These are phyloP conservation scores for Alternaria metachromatica DNA, from an alignment of 2,329 filamentous ascomycete species.

Conservation along the genomic window DNA sequence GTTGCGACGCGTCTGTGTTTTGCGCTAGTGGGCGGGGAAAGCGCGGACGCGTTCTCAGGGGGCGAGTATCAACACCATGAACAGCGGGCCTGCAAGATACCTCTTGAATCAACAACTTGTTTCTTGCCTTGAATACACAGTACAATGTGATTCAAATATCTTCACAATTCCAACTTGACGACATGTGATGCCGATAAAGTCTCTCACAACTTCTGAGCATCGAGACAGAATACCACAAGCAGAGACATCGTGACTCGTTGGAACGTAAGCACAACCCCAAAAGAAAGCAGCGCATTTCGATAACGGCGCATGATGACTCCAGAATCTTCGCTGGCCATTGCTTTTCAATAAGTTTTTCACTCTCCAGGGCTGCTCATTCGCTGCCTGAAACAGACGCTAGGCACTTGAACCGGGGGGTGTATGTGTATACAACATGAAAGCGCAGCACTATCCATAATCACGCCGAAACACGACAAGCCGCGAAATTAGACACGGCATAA, in stretches of 20 bases:
- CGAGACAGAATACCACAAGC: not conserved
- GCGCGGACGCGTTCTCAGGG: not conserved
- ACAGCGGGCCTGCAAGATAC: not conserved
- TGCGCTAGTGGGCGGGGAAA: not conserved
- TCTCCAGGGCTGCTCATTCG: not conserved
- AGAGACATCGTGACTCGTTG: not conserved
- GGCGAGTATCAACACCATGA: not conserved
- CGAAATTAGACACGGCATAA: constrained; percentile 29
- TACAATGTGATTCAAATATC: rapidly evolving
- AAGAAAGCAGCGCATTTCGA: not conserved
- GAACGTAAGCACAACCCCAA: not conserved
- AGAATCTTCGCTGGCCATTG: not conserved
- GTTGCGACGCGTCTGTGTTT: constrained; percentile 1
- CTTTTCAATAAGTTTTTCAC: not conserved
- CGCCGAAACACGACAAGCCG: not conserved
- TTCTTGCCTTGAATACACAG: no score
- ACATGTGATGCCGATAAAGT: rapidly evolving
- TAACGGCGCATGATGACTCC: not conserved
- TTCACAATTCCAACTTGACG: not conserved
- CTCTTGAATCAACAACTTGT: no score
- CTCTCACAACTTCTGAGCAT: not conserved
- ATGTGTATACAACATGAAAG: not conserved
- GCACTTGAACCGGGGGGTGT: not conserved
- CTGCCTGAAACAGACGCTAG: not conserved
- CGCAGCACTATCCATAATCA: not conserved